Base-by-base conservation (phyloP, 805 yeast species). In the Suhomyces kilbournensis region DNA sequence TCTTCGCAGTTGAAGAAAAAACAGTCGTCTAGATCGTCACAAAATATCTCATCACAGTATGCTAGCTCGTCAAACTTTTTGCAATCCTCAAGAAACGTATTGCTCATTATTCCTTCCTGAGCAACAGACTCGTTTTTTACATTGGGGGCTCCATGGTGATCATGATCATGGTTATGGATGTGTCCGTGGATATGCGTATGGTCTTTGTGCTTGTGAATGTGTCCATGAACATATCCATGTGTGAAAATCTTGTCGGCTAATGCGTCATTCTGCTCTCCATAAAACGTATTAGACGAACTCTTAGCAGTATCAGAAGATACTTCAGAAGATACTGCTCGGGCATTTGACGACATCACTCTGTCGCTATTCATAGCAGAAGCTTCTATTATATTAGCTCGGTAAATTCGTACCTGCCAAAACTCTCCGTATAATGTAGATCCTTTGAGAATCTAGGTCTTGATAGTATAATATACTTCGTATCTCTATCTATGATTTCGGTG, bases 121-220 rank as follows among this genome's bases (percentile, higher is more conserved):
- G 15, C 44, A 25, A 17, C 14, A 10, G 38, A 9, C 22, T 34
- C 48, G 23, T n/a, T 38, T 8, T 20, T 15, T 10, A 8, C 32
- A 15, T 35, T 22, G 7, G 9, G 14, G 12, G 44, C 9, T 42
- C 23, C 30, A 8, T 42, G 43, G 15, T 60, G 60, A 42, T 57
- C 62, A 47, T 72, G 75, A 49, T 71, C 76, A 50, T 74, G 77
- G 55, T 74, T 81, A 60, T 83, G 88, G 28, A 83, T 79, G 60
- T 83, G 88, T n/a, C 88, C 88, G 61, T 83, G 88, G 34, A 83
- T 82, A 58, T 82, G 83, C 6, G 86, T 81, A 60, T 83, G 78
- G 59, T 81, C 82, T 52, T 77, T 74, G 61, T 81, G 84, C 59
- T 80, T 81, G 65, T 83, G 88, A 19, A 83, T 81, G 59, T 83